Evolutionary conservation across 768 basidiomycete species (phyloP).

Genomic region (Mrakia gelida): DNA sequence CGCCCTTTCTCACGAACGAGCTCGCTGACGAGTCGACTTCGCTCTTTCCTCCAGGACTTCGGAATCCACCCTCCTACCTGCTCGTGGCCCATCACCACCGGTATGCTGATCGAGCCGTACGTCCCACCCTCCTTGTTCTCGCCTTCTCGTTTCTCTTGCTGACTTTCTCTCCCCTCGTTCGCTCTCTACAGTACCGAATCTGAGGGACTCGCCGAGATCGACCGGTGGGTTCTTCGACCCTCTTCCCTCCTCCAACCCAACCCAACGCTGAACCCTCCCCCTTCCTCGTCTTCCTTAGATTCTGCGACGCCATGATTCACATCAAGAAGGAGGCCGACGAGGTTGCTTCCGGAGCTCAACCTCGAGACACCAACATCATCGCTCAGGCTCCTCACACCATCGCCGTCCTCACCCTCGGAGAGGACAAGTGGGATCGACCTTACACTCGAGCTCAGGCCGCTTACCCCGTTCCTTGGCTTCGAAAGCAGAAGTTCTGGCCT

Average conservation of each 20-base stretch:
- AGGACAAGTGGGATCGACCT: conserved; percentile 81
- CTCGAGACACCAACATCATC: conserved; percentile 83
- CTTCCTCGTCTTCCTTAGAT: conserved; percentile 42
- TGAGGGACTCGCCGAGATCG: conserved; percentile 30
- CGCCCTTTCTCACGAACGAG: not conserved
- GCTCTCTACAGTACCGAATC: conserved; percentile 19
- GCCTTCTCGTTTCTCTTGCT: conserved; percentile 54
- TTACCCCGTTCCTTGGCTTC: conserved; percentile 77
- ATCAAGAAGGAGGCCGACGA: conserved; percentile 90
- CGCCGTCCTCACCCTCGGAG: conserved; percentile 63
- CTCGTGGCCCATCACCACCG: conserved; percentile 95
- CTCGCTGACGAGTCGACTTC: not conserved
- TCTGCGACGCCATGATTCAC: conserved; percentile 97
- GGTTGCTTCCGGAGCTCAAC: conserved; percentile 77
- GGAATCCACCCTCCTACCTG: conserved; percentile 97
- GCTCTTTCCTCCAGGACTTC: conserved; percentile 58
- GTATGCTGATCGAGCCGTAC: conserved; percentile 55
- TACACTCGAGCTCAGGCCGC: conserved; percentile 88
- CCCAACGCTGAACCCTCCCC: not conserved
- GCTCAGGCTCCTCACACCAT: conserved; percentile 93
- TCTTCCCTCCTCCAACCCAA: not conserved
- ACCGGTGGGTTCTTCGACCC: conserved; percentile 45
- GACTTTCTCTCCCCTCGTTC: not conserved
- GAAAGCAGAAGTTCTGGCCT: conserved; percentile 95
- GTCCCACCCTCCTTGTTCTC: conserved; percentile 45